Evolutionary conservation across 2,329 filamentous ascomycete species (phyloP).

Genomic region (Diaporthe destruens): DNA sequence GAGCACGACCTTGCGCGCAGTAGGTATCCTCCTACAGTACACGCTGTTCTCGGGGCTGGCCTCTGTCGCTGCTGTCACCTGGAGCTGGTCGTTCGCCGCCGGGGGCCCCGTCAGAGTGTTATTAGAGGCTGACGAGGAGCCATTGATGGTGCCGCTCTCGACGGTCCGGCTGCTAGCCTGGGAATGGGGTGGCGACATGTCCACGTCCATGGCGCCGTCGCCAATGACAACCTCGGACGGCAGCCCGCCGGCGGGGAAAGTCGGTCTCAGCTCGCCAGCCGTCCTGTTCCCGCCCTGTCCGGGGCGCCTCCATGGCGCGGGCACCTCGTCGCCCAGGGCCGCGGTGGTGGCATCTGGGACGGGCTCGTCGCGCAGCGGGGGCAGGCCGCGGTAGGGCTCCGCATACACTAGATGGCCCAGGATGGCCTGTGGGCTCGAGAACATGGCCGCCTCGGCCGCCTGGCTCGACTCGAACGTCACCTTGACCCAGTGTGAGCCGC

Average conservation of each 20-base stretch:
- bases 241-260: conserved; percentile 54
- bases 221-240: conserved; percentile 36
- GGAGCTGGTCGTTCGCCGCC: conserved; percentile 45
- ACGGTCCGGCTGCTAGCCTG: conserved; percentile 68
- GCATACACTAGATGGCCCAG: conserved; percentile 78
- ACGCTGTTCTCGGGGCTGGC: conserved; percentile 51
- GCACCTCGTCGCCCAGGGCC: conserved; percentile 44
- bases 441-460: conserved; percentile 77
- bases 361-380: conserved; percentile 73
- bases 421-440: conserved; percentile 78
- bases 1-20: conserved; percentile 73
- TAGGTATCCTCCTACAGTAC: conserved; percentile 74
- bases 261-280: conserved; percentile 49
- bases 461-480: conserved; percentile 82
- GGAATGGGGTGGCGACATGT: conserved; percentile 58
- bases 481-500: conserved; percentile 93
- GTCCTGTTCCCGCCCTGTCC: conserved; percentile 42
- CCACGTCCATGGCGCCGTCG: conserved; percentile 49
- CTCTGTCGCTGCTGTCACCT: conserved; percentile 1
- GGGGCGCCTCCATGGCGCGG: conserved; percentile 45
- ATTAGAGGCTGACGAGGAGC: conserved; percentile 60
- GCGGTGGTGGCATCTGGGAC: conserved; percentile 65
- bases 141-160: conserved; percentile 66
- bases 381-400: conserved; percentile 75
- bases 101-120: conserved; percentile 51